Conservation (phyloP, 23 red algal species). For the Cyanidioschyzon merolae region DNA sequence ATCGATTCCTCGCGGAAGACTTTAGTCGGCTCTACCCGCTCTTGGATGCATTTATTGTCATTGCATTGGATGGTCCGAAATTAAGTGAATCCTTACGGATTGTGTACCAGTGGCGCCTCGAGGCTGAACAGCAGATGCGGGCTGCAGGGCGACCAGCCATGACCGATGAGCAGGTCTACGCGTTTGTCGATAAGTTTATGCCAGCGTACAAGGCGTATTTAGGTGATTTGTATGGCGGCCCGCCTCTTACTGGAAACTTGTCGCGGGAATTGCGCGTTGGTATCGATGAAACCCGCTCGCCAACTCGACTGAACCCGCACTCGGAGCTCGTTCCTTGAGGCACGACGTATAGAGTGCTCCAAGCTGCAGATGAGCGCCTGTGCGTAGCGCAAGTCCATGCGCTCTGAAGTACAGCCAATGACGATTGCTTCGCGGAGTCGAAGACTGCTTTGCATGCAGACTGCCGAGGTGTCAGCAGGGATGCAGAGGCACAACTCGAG, state of each 20-base stretch:
- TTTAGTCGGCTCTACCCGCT: constrained; percentile 41
- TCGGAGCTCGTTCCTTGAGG: not conserved
- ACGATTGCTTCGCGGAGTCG: no score
- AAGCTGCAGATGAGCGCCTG: no score
- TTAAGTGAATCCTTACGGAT: not conserved
- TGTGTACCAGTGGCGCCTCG: constrained; percentile 79
- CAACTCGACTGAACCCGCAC: not conserved
- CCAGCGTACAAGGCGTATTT: constrained; percentile 75
- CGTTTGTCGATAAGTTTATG: constrained; percentile 93
- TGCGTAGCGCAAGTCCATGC: no score
- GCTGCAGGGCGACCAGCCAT: constrained; percentile 35
- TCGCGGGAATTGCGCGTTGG: not conserved
- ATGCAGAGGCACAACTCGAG: no score
- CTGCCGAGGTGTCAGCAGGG: no score
- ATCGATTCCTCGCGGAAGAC: constrained; percentile 32
- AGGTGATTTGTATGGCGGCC: constrained; percentile 37
- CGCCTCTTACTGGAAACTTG: not conserved
- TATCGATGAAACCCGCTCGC: not conserved
- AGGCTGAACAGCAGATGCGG: constrained; percentile 60
- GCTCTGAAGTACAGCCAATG: no score
- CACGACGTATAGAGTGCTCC: no score
- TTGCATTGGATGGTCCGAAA: constrained; percentile 55
- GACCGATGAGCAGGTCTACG: constrained; percentile 65
- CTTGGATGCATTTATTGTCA: constrained; percentile 61
- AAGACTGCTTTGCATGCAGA: no score